phyloP scores from a whole-genome alignment of 2,329 filamentous ascomycete genomes.

The Daldinia sp. region DNA sequence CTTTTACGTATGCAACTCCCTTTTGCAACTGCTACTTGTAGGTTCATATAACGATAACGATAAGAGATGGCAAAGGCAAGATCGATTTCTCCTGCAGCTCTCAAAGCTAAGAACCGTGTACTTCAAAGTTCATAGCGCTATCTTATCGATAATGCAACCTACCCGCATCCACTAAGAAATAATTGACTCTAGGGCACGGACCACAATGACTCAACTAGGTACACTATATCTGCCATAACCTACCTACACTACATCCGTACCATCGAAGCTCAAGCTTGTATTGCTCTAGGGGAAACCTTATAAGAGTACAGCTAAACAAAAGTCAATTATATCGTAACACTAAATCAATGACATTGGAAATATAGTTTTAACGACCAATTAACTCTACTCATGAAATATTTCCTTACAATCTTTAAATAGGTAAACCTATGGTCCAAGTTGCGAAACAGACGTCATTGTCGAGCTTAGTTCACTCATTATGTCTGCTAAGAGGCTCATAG shows the following conservation, averaged over 20 bases:
- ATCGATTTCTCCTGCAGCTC: neutral
- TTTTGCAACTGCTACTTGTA: too few species aligned
- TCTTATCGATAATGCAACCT: conserved; percentile 12
- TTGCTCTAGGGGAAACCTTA: neutral
- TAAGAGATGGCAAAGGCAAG: neutral
- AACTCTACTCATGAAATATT: too few species aligned
- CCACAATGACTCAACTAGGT: too few species aligned
- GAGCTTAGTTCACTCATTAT: conserved; percentile 55
- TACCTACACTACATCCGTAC: too few species aligned
- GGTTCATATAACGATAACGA: too few species aligned
- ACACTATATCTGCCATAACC: too few species aligned
- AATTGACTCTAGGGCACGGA: too few species aligned
- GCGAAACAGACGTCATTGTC: conserved; percentile 21
- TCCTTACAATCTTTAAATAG: neutral
- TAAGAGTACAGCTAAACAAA: conserved; percentile 31
- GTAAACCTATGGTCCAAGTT: neutral
- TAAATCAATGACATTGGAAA: conserved; percentile 22
- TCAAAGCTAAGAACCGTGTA: neutral
- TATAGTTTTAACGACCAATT: conserved; percentile 4
- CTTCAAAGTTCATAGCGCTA: neutral
- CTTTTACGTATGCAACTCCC: too few species aligned
- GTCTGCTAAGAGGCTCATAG: conserved; percentile 81
- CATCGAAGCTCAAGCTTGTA: neutral
- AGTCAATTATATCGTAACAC: conserved; percentile 47
- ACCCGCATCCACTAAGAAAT: too few species aligned